These are phyloP conservation scores for Lentinula boryana DNA, from an alignment of 768 basidiomycete genomes.

Conservation along the genomic window DNA sequence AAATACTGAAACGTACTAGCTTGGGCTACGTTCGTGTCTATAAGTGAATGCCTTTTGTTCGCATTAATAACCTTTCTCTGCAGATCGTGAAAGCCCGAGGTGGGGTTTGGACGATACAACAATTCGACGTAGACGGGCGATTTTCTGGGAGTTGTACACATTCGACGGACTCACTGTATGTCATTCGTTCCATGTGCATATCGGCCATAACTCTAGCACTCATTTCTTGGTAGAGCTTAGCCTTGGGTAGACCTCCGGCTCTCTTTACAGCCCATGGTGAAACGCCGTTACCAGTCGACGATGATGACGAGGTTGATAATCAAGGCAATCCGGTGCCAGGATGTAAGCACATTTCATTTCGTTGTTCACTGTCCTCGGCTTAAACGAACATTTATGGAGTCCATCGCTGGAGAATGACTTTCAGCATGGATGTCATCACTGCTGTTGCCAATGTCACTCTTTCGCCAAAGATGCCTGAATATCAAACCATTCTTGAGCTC, in stretches of 20 bases:
- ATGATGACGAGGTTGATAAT: conserved; percentile 8
- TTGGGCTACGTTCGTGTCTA: not conserved
- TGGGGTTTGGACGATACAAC: conserved; percentile 33
- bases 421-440: conserved; percentile 15
- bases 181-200: not conserved
- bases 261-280: conserved; percentile 25
- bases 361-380: not conserved
- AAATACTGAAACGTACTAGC: not conserved
- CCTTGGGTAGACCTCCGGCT: conserved; percentile 28
- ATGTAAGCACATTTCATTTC: conserved; percentile 12
- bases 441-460: conserved; percentile 29
- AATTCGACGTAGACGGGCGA: conserved; percentile 32
- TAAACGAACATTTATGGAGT: not conserved
- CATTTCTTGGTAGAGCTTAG: conserved; percentile 19
- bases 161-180: conserved; percentile 34
- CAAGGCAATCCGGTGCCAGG: not conserved
- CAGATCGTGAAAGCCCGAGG: conserved; percentile 40
- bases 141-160: conserved; percentile 43
- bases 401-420: not conserved
- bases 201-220: not conserved
- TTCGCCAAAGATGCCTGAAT: conserved; percentile 28
- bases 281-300: conserved; percentile 28
- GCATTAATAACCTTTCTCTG: not conserved
- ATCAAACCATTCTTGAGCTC: conserved; percentile 25
- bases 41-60: not conserved